Evolutionary conservation across 164 flowering plant species (phyloP).

Genomic region (Protea cynaroides): DNA sequence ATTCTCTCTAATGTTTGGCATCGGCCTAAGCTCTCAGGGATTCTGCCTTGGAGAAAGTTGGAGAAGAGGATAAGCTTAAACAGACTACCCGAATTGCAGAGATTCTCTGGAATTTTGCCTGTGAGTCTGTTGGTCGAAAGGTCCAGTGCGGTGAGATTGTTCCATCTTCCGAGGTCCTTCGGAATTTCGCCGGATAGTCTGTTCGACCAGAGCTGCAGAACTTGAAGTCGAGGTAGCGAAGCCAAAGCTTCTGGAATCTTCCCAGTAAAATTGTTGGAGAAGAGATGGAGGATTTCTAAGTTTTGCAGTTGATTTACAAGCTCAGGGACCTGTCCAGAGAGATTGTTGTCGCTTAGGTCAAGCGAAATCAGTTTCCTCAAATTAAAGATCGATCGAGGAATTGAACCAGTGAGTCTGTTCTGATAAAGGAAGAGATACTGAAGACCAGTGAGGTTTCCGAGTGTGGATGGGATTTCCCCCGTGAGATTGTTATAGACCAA

Average conservation of each 20-base stretch:
- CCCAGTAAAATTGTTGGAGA: constrained; percentile 63
- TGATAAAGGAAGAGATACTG: constrained; percentile 60
- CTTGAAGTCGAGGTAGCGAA: constrained; percentile 50
- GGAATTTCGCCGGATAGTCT: constrained; percentile 67
- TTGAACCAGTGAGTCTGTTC: constrained; percentile 53
- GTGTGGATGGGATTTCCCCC: constrained; percentile 56
- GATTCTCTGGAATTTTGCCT: constrained; percentile 53
- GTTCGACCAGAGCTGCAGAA: constrained; percentile 79
- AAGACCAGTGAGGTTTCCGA: constrained; percentile 62
- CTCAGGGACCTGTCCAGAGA: constrained; percentile 72
- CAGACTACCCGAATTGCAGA: constrained; percentile 49
- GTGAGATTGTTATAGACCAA: constrained; percentile 76
- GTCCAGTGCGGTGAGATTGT: constrained; percentile 63
- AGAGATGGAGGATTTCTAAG: constrained; percentile 66
- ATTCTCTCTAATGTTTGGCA: constrained; percentile 62
- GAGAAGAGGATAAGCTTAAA: constrained; percentile 81
- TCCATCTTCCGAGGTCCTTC: constrained; percentile 40
- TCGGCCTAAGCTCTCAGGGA: constrained; percentile 39
- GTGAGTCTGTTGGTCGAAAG: constrained; percentile 70
- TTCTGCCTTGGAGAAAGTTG: constrained; percentile 48
- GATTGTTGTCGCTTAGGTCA: constrained; percentile 68
- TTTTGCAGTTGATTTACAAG: constrained; percentile 35
- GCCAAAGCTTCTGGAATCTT: constrained; percentile 50
- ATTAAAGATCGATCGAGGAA: constrained; percentile 47
- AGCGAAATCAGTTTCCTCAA: constrained; percentile 56